Base-by-base conservation (phyloP, 495 filamentous ascomycete genomes). In the Aspergillus bridgeri region DNA sequence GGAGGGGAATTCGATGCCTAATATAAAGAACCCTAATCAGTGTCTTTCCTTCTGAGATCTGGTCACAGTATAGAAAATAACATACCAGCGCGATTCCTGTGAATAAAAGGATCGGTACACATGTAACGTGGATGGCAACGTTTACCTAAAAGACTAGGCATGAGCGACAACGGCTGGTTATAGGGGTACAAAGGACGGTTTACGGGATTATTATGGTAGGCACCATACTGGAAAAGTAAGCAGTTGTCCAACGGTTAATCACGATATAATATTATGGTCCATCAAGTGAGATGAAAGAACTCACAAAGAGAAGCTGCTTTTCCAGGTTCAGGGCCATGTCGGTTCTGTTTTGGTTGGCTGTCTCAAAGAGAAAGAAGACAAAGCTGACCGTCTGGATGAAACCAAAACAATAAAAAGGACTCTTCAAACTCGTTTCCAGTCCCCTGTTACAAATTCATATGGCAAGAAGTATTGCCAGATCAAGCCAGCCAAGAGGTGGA, bases 151-250 rank as follows among this genome's bases (percentile, higher is more conserved):
- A 56, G 60, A n/a, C n/a, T n/a, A n/a, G n/a, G 46, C 52, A 42
- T 56, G 11, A 59, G 51, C 7, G 6, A 48, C 50, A n/a, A 53
- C 22, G 19, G 15, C 48, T 25, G 25, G 29, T 45, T 20, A 42
- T 23, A 21, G 38, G 25, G 18, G 20, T 21, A 45, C 4, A 50
- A 20, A 44, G 22, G 33, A 20, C 4, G 38, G 54, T 67, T 47
- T 78, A 95, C 89, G 8, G 84, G 77, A 74, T 96, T 88, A 70
- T 89, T 87, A 70, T 98, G 94, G 70, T 98, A 97, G 25, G 90
- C 83, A 65, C 94, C 93, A 81, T 98, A 98, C 94, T 97, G 47
- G 29, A 54, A 42, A 48, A 22, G 64, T 73, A 57, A 71, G 70
- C 48, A 54, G 42, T 51, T 15, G 51, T 57, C 19, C 52, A 48